Conservation (phyloP, 176 grass and related monocot species). For the Lolium multiflorum region DNA sequence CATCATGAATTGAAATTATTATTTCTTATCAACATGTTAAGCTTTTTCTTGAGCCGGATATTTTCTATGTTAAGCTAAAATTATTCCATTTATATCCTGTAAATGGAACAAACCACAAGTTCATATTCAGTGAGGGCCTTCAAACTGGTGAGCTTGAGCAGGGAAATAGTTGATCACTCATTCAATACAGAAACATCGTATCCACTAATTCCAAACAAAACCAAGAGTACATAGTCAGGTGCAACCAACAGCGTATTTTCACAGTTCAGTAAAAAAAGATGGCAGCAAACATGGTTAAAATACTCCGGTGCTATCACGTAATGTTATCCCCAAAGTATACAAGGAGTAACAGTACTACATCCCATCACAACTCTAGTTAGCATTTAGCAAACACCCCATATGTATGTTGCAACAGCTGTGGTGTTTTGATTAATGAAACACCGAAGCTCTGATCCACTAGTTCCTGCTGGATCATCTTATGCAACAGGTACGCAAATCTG, state of each 20-base stretch:
- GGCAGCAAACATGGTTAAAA: not conserved
- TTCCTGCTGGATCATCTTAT: not conserved
- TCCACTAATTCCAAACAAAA: not conserved
- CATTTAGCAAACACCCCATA: slow-evolving; percentile 2
- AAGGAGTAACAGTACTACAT: not conserved
- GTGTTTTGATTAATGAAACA: slow-evolving; percentile 3
- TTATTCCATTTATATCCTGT: not conserved
- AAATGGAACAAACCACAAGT: not conserved
- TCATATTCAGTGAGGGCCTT: not conserved
- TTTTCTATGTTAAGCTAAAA: not conserved
- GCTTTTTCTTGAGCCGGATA: not conserved
- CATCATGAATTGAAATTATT: not conserved
- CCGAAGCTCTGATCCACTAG: not conserved
- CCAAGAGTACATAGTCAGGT: not conserved
- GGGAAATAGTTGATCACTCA: not conserved
- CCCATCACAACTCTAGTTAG: not conserved
- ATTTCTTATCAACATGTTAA: not conserved
- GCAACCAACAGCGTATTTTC: not conserved
- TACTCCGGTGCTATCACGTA: not conserved
- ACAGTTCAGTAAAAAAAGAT: not conserved
- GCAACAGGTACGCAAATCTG: not conserved
- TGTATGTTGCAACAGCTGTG: not conserved
- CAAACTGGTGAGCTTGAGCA: not conserved
- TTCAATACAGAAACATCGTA: not conserved
- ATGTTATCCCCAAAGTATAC: not conserved